phyloP scores from a whole-genome alignment of 371 early-diverging fungal species.

The Rhizopus delemar region DNA sequence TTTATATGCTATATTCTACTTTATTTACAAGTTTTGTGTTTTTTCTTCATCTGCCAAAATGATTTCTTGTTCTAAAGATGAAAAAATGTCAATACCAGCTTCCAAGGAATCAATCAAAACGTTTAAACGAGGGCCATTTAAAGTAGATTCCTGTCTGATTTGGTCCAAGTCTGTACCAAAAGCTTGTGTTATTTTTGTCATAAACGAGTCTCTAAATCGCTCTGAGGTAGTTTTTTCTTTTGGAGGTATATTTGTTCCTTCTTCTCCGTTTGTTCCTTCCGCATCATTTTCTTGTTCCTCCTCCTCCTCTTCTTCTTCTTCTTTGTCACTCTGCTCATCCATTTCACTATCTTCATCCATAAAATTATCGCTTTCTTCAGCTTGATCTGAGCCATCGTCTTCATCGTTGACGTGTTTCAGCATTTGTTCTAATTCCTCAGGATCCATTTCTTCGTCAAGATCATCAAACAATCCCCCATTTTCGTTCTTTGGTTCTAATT shows the following conservation, averaged over 20 bases:
- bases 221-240: constrained; percentile 22
- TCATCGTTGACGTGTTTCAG: constrained; percentile 27
- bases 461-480: constrained; percentile 41
- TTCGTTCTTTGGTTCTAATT: constrained; percentile 1
- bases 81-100: constrained; percentile 50
- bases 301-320: constrained; percentile 14
- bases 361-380: constrained; percentile 5
- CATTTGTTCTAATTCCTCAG: constrained; percentile 30
- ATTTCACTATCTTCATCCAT: not conserved
- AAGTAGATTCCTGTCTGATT: constrained; percentile 51
- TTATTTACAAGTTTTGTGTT: constrained; percentile 1
- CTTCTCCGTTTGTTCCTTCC: constrained; percentile 19
- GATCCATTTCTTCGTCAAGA: constrained; percentile 44
- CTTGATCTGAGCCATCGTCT: constrained; percentile 4
- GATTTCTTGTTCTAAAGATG: constrained; percentile 43
- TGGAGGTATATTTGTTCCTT: constrained; percentile 8
- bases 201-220: constrained; percentile 42
- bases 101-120: constrained; percentile 51
- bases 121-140: constrained; percentile 34
- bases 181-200: constrained; percentile 45
- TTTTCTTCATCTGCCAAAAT: constrained; percentile 31
- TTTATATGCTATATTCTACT: not conserved
- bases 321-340: constrained; percentile 27
- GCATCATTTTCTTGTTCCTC: constrained; percentile 34
- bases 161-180: constrained; percentile 49